Base-by-base conservation (phyloP, 768 basidiomycete genomes). In the Psilocybe cubensis region DNA sequence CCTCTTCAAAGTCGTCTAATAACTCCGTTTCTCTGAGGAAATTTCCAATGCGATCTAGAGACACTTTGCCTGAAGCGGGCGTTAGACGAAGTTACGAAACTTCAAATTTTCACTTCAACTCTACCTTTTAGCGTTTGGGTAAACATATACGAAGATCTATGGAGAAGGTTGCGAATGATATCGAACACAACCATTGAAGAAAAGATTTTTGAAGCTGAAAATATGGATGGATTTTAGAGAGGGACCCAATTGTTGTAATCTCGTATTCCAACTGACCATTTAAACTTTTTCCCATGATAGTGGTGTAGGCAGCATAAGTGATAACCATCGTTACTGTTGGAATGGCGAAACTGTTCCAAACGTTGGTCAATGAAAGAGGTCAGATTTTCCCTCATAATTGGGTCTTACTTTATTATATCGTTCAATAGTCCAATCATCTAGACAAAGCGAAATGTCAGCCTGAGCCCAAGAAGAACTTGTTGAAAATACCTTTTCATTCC, bases 271-370 rank as follows among this genome's bases (percentile, higher is more conserved):
- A 52, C 59, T 5, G 20, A 71, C 68, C 63, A 23, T 44, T 68
- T 21, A 71, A 46, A 6, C 60, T 57, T 48, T 66, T 31, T 29
- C 67, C 66, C 67, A 67, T 62, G 40, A 62, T 28, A 47, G 83
- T 51, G 1, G 70, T 86, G 78, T 85, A 88, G 4, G 83, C 76
- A 2, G 78, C 75, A 62, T 83, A 91, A 0, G 87, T 87, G 18
- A 81, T 78, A 29, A 87, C 64, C 88, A 90, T 91, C n/a, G 83
- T 84, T 1, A 81, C 45, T 2, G 89, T 68, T 0, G 89, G 89
- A 9, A 91, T 81, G 42, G 82, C 54, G 58, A 78, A 83, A 64
- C 85, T 89, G 31, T 3, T 5, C 8, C 12, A 52, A 12, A 17
- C 3, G 3, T 12, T 25, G 10, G 49, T 51, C 4, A 25, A 10